phyloP scores from a whole-genome alignment of 169 alveolate genomes.

The Pseudocohnilembus persalinus region DNA sequence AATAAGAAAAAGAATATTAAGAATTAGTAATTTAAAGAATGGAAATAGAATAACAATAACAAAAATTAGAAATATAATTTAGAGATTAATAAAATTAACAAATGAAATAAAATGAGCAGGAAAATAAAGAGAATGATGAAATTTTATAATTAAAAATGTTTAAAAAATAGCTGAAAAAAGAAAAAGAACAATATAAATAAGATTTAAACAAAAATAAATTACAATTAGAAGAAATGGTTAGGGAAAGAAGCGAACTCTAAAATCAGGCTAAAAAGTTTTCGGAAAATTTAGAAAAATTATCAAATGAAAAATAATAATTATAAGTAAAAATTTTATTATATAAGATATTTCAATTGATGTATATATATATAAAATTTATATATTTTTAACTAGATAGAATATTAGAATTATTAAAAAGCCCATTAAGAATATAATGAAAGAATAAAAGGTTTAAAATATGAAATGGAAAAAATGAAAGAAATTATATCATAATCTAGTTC shows the following conservation, averaged over 20 bases:
- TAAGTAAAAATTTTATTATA: neutral
- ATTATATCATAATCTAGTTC: neutral
- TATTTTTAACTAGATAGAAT: slow-evolving; percentile 2
- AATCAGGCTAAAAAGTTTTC: slow-evolving; percentile 11
- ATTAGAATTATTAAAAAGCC: neutral
- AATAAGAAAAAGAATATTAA: slow-evolving; percentile 25
- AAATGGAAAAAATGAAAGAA: slow-evolving; percentile 25
- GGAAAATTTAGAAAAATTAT: slow-evolving; percentile 16
- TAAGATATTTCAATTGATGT: neutral
- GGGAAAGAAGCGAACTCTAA: slow-evolving; percentile 10
- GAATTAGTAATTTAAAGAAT: neutral
- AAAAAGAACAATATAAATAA: slow-evolving; percentile 15
- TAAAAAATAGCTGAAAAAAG: slow-evolving; percentile 17
- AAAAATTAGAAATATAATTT: slow-evolving; percentile 1
- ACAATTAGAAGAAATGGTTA: slow-evolving; percentile 20
- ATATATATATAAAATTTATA: neutral
- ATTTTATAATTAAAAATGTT: neutral
- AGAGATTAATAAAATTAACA: neutral
- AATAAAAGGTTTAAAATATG: slow-evolving; percentile 23
- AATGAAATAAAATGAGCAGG: slow-evolving; percentile 7
- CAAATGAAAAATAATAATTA: slow-evolving; percentile 7
- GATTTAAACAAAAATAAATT: slow-evolving; percentile 15
- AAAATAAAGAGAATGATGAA: slow-evolving; percentile 3
- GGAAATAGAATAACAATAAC: slow-evolving; percentile 8
- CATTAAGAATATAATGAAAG: slow-evolving; percentile 10